A percentile compares a stretch with the other conserved stretches of the same genome.
Evolutionary conservation across 2,329 filamentous ascomycete genomes (phyloP).

Genomic region (Xylariomycetidae sp.): DNA sequence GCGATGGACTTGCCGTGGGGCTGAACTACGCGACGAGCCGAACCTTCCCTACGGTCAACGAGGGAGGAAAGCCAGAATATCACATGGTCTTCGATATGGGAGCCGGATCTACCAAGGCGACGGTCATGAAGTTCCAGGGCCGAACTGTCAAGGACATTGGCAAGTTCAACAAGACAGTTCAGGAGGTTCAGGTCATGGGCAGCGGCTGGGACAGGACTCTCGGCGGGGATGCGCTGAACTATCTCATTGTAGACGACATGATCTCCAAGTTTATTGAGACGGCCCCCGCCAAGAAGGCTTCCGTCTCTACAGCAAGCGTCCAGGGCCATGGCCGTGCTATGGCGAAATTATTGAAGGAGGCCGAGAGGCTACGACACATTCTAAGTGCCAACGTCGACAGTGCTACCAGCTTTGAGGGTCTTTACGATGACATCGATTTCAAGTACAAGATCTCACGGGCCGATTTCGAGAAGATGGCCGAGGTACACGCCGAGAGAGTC

Average conservation of each 20-base stretch:
- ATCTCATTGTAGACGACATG: constrained; percentile 86
- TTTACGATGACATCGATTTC: constrained; percentile 91
- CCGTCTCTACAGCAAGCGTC: constrained; percentile 58
- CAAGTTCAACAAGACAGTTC: constrained; percentile 92
- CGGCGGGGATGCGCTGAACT: constrained; percentile 85
- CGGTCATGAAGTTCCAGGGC: constrained; percentile 84
- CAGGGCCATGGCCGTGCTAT: constrained; percentile 76
- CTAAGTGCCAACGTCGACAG: constrained; percentile 90
- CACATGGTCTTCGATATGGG: constrained; percentile 98
- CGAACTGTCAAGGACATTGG: constrained; percentile 85
- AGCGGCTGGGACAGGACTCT: constrained; percentile 85
- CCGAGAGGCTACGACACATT: constrained; percentile 80
- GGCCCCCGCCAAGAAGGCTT: constrained; percentile 60
- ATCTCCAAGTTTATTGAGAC: constrained; percentile 71
- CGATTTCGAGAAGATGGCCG: constrained; percentile 75
- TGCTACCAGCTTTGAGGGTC: constrained; percentile 73
- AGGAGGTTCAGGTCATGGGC: constrained; percentile 88
- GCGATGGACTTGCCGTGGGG: constrained; percentile 86
- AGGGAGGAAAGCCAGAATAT: constrained; percentile 82
- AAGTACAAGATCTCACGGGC: constrained; percentile 79
- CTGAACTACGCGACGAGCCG: constrained; percentile 92
- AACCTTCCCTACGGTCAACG: constrained; percentile 78
- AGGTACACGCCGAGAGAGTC: constrained; percentile 64
- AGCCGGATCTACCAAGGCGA: constrained; percentile 87
- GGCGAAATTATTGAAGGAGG: constrained; percentile 89